A percentile compares a stretch with the other conserved stretches of the same genome.
These are phyloP conservation scores for Malus sieversii DNA, from an alignment of 306 rosid species.

Conservation along the genomic window DNA sequence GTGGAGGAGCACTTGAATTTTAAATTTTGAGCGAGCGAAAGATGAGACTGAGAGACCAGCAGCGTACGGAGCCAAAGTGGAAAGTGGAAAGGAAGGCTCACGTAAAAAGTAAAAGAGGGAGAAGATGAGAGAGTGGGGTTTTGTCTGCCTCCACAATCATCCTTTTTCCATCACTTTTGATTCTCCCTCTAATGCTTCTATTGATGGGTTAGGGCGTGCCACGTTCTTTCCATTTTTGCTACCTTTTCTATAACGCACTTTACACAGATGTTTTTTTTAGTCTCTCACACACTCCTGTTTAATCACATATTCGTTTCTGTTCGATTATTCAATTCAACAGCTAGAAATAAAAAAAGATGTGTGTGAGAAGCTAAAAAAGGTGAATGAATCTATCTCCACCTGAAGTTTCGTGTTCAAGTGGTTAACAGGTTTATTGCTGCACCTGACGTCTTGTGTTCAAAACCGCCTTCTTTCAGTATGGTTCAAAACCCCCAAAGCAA, in stretches of 20 bases:
- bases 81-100: constrained; percentile 1
- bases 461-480: background rate
- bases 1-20: background rate
- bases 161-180: constrained; percentile 21
- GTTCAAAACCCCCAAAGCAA: background rate
- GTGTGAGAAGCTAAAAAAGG: background rate
- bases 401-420: background rate
- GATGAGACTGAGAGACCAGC: background rate
- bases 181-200: constrained; percentile 18
- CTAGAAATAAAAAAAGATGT: too few species aligned
- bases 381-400: background rate
- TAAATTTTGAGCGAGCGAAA: constrained; percentile 2
- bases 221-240: constrained; percentile 21
- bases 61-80: constrained; percentile 14
- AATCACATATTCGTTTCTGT: background rate
- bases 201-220: constrained; percentile 35
- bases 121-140: constrained; percentile 14
- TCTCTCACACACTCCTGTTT: too few species aligned
- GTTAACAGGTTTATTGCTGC: background rate
- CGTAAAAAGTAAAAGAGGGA: background rate
- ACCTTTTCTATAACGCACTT: background rate
- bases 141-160: constrained; percentile 41
- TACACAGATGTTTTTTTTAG: too few species aligned
- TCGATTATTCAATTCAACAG: too few species aligned
- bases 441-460: background rate